Percentiles rank a stretch among this genome's conserved stretches.
phyloP scores from a whole-genome alignment of 1,284 basidiomycete genomes.

The Tylopilus sp. region DNA sequence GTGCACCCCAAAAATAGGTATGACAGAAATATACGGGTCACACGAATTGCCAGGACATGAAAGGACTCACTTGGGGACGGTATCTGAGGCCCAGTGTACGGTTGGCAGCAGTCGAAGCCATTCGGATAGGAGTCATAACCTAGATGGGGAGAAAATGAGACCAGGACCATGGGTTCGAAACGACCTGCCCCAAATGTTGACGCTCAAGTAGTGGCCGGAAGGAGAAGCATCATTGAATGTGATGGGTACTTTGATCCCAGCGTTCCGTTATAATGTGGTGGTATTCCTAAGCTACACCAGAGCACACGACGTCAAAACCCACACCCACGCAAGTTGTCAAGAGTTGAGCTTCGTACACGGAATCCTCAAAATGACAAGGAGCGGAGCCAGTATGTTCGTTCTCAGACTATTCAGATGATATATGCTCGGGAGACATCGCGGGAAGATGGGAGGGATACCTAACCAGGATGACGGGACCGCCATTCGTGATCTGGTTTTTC shows the following conservation, averaged over 20 bases:
- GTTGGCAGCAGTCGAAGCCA: slow-evolving; percentile 54
- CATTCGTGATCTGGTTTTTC: slow-evolving; percentile 48
- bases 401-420: slow-evolving; percentile 36
- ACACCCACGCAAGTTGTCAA: slow-evolving; percentile 37
- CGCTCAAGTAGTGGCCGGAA: slow-evolving; percentile 41
- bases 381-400: slow-evolving; percentile 49
- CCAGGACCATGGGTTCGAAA: not conserved
- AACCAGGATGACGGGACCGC: slow-evolving; percentile 51
- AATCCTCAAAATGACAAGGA: slow-evolving; percentile 40
- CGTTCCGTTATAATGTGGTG: slow-evolving; percentile 33
- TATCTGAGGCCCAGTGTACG: slow-evolving; percentile 44
- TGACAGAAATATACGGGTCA: not conserved
- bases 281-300: slow-evolving; percentile 5
- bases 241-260: slow-evolving; percentile 45
- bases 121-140: slow-evolving; percentile 52
- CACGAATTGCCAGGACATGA: not conserved
- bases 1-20: slow-evolving; percentile 29
- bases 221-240: slow-evolving; percentile 46
- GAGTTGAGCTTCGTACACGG: slow-evolving; percentile 40
- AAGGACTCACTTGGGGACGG: slow-evolving; percentile 35
- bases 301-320: not conserved
- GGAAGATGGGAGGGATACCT: slow-evolving; percentile 13
- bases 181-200: slow-evolving; percentile 43
- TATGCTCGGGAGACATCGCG: not conserved
- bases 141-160: slow-evolving; percentile 5